These are phyloP conservation scores for Gynochthodes officinalis DNA, from an alignment of 257 asterid genomes.

Conservation along the genomic window DNA sequence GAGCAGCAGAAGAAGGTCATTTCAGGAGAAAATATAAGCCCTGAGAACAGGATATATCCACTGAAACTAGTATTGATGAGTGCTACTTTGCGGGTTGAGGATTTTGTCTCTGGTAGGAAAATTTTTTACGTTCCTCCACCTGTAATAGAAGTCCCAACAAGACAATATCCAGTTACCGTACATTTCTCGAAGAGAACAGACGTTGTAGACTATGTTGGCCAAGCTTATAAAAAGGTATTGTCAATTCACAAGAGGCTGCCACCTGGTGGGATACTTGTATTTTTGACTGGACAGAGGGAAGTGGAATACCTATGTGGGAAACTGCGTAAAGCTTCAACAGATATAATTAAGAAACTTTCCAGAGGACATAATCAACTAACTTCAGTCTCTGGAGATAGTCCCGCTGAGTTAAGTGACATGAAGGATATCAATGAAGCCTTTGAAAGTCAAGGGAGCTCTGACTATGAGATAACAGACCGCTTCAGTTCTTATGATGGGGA, in stretches of 20 bases:
- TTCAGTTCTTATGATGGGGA: conserved; percentile 57
- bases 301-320: conserved; percentile 76
- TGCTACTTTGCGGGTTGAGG: conserved; percentile 90
- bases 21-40: conserved; percentile 50
- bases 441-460: conserved; percentile 51
- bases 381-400: conserved; percentile 34
- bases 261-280: conserved; percentile 92
- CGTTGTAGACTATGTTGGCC: conserved; percentile 75
- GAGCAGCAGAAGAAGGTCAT: conserved; percentile 60
- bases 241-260: conserved; percentile 92
- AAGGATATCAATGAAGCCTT: conserved; percentile 75
- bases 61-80: conserved; percentile 92
- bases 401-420: conserved; percentile 44
- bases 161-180: conserved; percentile 79
- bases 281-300: conserved; percentile 93
- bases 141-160: conserved; percentile 77
- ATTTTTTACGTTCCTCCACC: conserved; percentile 72
- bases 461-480: conserved; percentile 61
- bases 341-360: conserved; percentile 35
- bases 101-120: conserved; percentile 60
- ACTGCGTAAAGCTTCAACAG: conserved; percentile 57
- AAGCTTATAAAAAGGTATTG: conserved; percentile 76
- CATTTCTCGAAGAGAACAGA: conserved; percentile 92
- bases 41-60: conserved; percentile 57
- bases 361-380: conserved; percentile 27